Percentiles rank a stretch among this genome's conserved stretches.
Evolutionary conservation across 805 yeast genomes (phyloP).

Genomic region (Sporopachydermia quercuum): DNA sequence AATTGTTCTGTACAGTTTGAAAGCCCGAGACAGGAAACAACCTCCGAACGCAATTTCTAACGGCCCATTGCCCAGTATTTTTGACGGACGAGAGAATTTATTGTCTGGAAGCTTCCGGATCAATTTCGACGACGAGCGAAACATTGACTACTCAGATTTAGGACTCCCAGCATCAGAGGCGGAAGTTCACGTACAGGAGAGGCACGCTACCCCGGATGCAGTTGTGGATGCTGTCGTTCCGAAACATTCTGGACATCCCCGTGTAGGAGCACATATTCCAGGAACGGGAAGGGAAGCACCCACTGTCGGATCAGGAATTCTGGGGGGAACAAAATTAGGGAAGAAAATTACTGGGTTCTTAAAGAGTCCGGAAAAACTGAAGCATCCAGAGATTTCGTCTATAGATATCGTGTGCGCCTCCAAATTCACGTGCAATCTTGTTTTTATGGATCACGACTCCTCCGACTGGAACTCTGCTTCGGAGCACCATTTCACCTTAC

Average conservation of each 20-base stretch:
- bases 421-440: neutral
- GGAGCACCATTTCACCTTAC: neutral
- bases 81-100: constrained; percentile 13
- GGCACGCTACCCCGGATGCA: no score
- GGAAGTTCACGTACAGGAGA: no score
- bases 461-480: constrained; percentile 1
- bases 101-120: constrained; percentile 4
- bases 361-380: neutral
- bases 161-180: no score
- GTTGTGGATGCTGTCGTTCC: no score
- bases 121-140: neutral
- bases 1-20: neutral
- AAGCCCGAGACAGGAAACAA: neutral
- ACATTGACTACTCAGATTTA: no score
- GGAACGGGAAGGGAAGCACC: neutral
- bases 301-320: neutral
- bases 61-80: neutral
- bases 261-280: no score
- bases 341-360: neutral
- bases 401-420: neutral
- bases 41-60: neutral
- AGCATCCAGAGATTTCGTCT: neutral
- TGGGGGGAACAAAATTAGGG: no score
- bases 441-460: neutral
- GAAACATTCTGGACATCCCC: no score